Conservation (phyloP, 2,329 filamentous ascomycete species). For the Westerdykella sp. region DNA sequence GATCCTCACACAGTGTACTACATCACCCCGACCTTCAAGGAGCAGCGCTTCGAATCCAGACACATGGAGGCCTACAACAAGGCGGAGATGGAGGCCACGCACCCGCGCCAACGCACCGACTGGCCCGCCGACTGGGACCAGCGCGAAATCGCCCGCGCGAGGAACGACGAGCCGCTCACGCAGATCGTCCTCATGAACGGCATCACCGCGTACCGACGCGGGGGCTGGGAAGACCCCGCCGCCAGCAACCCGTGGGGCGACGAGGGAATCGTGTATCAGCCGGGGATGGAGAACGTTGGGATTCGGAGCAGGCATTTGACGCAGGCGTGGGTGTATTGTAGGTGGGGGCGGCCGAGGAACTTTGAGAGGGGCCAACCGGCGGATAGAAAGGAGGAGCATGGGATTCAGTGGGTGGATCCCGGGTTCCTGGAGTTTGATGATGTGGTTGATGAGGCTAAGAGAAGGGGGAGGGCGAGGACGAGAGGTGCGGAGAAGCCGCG, state of each 20-base stretch:
- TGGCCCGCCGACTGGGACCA: constrained; percentile 6
- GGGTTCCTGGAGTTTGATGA: constrained; percentile 23
- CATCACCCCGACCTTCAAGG: constrained; percentile 21
- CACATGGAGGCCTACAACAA: constrained; percentile 22
- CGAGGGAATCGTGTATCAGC: neutral
- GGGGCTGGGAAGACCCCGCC: constrained; percentile 21
- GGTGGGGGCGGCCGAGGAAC: constrained; percentile 16
- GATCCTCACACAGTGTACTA: constrained; percentile 25
- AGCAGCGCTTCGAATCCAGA: constrained; percentile 12
- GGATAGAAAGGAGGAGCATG: constrained; percentile 12
- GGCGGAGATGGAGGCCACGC: constrained; percentile 3
- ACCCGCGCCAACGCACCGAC: constrained; percentile 1
- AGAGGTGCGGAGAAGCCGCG: too few relatives aligned
- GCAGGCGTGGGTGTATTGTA: constrained; percentile 22
- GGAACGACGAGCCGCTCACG: constrained; percentile 12
- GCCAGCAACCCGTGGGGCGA: neutral
- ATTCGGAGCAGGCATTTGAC: constrained; percentile 12
- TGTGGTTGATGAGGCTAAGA: constrained; percentile 13
- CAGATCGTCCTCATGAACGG: constrained; percentile 20
- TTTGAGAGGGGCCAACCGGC: constrained; percentile 7
- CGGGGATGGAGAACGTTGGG: constrained; percentile 3
- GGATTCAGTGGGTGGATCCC: constrained; percentile 13
- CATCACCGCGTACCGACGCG: constrained; percentile 18
- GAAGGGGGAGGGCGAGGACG: neutral
- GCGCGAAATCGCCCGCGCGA: constrained; percentile 8